Percentiles rank a stretch among this genome's conserved stretches.
phyloP scores from a whole-genome alignment of 2,329 filamentous ascomycete species.

The Capronia americana region DNA sequence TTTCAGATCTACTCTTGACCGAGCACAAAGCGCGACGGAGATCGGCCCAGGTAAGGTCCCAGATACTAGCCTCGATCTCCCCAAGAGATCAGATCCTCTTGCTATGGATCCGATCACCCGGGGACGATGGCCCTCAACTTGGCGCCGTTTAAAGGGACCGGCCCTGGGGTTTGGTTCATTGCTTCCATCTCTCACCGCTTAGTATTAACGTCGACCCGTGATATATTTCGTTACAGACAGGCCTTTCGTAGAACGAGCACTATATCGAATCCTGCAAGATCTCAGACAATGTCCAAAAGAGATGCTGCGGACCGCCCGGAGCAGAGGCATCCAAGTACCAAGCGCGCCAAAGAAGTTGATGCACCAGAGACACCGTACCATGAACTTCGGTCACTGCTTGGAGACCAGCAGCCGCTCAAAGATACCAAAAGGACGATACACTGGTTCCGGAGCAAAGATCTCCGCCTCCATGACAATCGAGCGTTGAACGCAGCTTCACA shows the following conservation, averaged over 20 bases:
- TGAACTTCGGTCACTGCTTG: conserved; percentile 49
- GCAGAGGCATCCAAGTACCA: conserved; percentile 54
- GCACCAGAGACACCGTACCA: conserved; percentile 51
- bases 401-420: conserved; percentile 48
- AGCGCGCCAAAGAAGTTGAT: conserved; percentile 59
- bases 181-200: neutral
- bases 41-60: neutral
- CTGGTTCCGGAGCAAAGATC: conserved; percentile 60
- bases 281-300: conserved; percentile 42
- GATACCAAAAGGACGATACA: conserved; percentile 53
- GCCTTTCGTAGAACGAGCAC: neutral
- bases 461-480: conserved; percentile 59
- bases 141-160: neutral
- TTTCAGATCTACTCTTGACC: conserved; percentile 9
- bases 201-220: neutral
- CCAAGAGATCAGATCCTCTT: neutral
- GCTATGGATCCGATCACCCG: neutral
- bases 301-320: conserved; percentile 40
- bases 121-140: neutral
- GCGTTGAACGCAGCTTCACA: conserved; percentile 54
- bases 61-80: conserved; percentile 3
- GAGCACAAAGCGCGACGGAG: neutral
- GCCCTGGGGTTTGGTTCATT: neutral
- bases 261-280: neutral
- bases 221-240: neutral